Conservation (phyloP, 2,329 filamentous ascomycete genomes). For the Neospermospora avenae region DNA sequence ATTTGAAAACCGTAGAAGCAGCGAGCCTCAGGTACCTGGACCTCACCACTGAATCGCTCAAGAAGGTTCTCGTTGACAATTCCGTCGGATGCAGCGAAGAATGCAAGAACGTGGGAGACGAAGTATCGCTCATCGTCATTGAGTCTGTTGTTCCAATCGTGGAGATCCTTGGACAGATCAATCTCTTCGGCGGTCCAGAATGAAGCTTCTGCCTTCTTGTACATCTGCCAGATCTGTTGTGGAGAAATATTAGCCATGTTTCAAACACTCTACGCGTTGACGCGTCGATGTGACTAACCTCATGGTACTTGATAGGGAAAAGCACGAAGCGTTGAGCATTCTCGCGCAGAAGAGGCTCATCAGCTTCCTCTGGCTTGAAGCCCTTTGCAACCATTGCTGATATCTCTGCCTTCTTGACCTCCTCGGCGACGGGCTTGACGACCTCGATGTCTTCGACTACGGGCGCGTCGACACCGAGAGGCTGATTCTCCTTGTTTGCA, state of each 20-base stretch:
- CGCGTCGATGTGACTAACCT: conserved; percentile 63
- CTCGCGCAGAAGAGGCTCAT: conserved; percentile 91
- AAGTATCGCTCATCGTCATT: conserved; percentile 98
- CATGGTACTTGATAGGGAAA: conserved; percentile 98
- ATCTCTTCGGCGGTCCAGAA: conserved; percentile 99
- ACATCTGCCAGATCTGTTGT: conserved; percentile 97
- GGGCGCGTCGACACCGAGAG: conserved; percentile 48
- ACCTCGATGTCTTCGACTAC: conserved; percentile 52
- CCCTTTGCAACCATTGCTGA: conserved; percentile 44
- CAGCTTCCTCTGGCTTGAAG: conserved; percentile 66
- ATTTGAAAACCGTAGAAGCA: conserved; percentile 99
- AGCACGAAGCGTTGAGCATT: conserved; percentile 96
- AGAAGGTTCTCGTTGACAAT: conserved; percentile 99
- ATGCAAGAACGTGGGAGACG: conserved; percentile 95
- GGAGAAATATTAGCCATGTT: conserved; percentile 39
- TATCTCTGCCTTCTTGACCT: conserved; percentile 48
- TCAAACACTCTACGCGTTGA: conserved; percentile 65
- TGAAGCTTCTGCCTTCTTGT: conserved; percentile 99
- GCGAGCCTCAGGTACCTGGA: conserved; percentile 94
- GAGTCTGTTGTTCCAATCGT: conserved; percentile 98
- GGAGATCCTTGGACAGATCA: conserved; percentile 95
- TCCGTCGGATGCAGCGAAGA: conserved; percentile 97
- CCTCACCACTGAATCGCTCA: conserved; percentile 94
- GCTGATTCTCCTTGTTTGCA: conserved; percentile 78
- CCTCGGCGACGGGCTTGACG: conserved; percentile 53